Base-by-base conservation (phyloP, 2,329 filamentous ascomycete genomes). In the Lasiodiplodia citricola region DNA sequence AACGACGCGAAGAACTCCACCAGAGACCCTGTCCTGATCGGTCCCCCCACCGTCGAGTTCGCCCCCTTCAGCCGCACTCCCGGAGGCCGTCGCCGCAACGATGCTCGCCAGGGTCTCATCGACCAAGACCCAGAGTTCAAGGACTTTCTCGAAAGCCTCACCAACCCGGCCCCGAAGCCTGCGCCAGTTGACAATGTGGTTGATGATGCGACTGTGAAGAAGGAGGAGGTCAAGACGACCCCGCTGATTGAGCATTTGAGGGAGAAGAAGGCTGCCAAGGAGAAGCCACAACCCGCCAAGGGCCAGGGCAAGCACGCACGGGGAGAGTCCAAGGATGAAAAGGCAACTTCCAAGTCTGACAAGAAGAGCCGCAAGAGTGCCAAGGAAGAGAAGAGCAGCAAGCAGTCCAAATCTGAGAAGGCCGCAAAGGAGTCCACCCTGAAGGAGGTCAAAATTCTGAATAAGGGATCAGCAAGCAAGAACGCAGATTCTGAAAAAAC, bases 111-210 rank as follows among this genome's bases (percentile, higher is more conserved):
- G 78, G 96, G 95, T 66, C 97, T 94, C 3, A 98, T 99, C 73
- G 96, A 99, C 75, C 94, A 97, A 77, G 96, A 99, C 75, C 90
- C 93, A 0, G 96, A 98, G 74, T 99, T 97, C 74, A 96, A 97
- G 83, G 89, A 90, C 31, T 99, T 98, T 78, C 86, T 99, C 8
- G 92, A 96, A 78, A 91, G 88, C 66, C 86, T 98, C 57, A 96
- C 94, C 1, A 93, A 96, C 73, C 88, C 87, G 2, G 84, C 88
- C 70, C 80, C 81, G n/a, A 90, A 87, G 75, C 80, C 87, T 14
- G 75, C 82, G 11, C 80, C 83, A 28, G 81, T 86, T 31, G 85
- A 88, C 38, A 70, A 81, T 4, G 72, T 76, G 14, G 86, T 86
- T 51, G 79, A 85, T 3, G 86, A 74, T 54, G 74, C 77, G 62